Base-by-base conservation (phyloP, 257 asterid genomes). In the Solanum dulcamara region DNA sequence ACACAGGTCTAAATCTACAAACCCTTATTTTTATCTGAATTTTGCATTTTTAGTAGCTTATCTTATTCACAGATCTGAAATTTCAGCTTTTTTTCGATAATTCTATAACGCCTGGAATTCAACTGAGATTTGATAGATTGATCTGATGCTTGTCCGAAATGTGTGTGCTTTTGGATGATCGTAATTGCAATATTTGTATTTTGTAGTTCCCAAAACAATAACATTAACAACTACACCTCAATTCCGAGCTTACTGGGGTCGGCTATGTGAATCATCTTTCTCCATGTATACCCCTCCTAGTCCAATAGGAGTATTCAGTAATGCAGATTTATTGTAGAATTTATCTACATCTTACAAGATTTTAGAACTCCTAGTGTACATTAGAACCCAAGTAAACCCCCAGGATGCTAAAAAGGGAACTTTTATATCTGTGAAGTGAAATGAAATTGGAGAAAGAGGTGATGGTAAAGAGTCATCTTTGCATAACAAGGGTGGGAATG, bases 1-100 rank as follows among this genome's bases (percentile, higher is more conserved):
- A 83, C 92, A 84, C 84, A 88, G 95, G 98, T 94, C 50, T 84
- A 59, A 57, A 57, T 79, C 8, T 85, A 62, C 71, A 33, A 26
- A 40, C 90, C 86, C 80, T 75, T 60, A 82, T 86, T 88, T 50
- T 26, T 12, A 79, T 60, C 85, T 87, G 88, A 87, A 83, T 89
- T 88, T 88, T 81, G 83, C 74, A 33, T 51, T 32, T 90, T 66
- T 64, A 83, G 72, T 57, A 81, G 53, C 42, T 12, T 70, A 62
- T 68, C n/a, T 48, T 42, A 32, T 83, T 64, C 42, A 8, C 24
- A 81, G 91, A 92, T 90, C 93, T 86, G 87, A 80, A 88, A 46
- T 79, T 89, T 62, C 67, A 40, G 85, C 40, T 35, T 28, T 28
- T 44, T 44, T 26, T 48, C 17, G 38, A 17, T 18, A 17, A 59